A percentile compares a stretch with the other conserved stretches of the same genome.
These are phyloP conservation scores for Metarhizium brunneum DNA, from an alignment of 2,329 filamentous ascomycete species.

Conservation along the genomic window DNA sequence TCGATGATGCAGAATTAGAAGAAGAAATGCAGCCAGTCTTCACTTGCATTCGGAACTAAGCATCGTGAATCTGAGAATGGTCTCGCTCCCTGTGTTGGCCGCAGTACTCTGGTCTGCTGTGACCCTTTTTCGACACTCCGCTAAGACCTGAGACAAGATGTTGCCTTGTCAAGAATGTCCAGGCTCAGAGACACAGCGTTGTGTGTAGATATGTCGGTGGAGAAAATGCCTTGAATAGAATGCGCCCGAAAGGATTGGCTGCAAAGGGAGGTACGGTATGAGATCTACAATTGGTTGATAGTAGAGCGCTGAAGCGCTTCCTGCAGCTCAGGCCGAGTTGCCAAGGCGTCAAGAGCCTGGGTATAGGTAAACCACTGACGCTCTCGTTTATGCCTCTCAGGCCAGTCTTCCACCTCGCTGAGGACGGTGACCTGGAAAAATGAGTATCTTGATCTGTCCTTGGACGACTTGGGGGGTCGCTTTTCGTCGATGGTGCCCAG, in stretches of 20 bases:
- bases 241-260: neutral
- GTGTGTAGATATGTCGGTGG: neutral
- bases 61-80: neutral
- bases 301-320: slow-evolving; percentile 80
- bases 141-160: neutral
- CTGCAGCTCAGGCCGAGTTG: slow-evolving; percentile 73
- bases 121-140: neutral
- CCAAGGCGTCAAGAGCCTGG: slow-evolving; percentile 70
- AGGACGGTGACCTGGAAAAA: slow-evolving; percentile 86
- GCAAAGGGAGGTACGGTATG: neutral
- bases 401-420: slow-evolving; percentile 80
- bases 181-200: neutral
- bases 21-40: neutral
- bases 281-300: slow-evolving; percentile 37
- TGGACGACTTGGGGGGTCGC: slow-evolving; percentile 65
- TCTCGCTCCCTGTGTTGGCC: neutral
- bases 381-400: slow-evolving; percentile 84
- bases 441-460: slow-evolving; percentile 57
- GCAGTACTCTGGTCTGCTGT: neutral
- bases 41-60: neutral
- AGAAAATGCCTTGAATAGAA: neutral
- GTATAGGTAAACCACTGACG: slow-evolving; percentile 83
- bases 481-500: slow-evolving; percentile 81
- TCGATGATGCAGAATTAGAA: neutral
- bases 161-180: neutral